Evolutionary conservation across 257 asterid genomes (phyloP).

Genomic region (Paraleonurus japonicus): DNA sequence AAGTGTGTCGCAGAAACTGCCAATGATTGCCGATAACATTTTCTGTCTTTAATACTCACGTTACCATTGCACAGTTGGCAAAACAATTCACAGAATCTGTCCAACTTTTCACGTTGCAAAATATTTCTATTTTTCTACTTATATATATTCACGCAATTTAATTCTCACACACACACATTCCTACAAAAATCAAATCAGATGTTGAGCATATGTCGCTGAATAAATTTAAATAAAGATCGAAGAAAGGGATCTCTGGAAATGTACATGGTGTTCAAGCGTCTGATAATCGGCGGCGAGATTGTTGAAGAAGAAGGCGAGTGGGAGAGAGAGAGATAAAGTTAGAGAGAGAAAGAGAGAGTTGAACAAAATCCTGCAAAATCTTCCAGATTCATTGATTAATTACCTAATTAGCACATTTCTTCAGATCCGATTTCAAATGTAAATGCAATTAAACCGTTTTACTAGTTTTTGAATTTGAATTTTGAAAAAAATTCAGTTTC

Average conservation of each 20-base stretch:
- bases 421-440: neutral
- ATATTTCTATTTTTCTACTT: neutral
- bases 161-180: neutral
- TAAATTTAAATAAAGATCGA: neutral
- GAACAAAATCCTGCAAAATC: neutral
- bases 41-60: conserved; percentile 34
- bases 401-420: neutral
- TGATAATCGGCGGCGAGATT: conserved; percentile 78
- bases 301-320: conserved; percentile 85
- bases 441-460: neutral
- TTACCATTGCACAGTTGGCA: conserved; percentile 24
- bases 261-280: conserved; percentile 68
- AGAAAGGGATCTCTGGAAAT: conserved; percentile 52
- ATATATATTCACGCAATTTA: conserved; percentile 11
- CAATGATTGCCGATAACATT: conserved; percentile 51
- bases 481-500: conserved; percentile 8
- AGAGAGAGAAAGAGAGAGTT: neutral
- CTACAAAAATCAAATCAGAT: too few relatives aligned
- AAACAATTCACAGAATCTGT: conserved; percentile 23
- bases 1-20: conserved; percentile 31
- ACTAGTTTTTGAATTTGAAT: neutral
- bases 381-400: conserved; percentile 15
- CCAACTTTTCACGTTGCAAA: conserved; percentile 23
- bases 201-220: too few relatives aligned
- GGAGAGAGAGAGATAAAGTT: conserved; percentile 71